Base-by-base conservation (phyloP, 2,329 filamentous ascomycete genomes). In the Ceratocystis cubensis region DNA sequence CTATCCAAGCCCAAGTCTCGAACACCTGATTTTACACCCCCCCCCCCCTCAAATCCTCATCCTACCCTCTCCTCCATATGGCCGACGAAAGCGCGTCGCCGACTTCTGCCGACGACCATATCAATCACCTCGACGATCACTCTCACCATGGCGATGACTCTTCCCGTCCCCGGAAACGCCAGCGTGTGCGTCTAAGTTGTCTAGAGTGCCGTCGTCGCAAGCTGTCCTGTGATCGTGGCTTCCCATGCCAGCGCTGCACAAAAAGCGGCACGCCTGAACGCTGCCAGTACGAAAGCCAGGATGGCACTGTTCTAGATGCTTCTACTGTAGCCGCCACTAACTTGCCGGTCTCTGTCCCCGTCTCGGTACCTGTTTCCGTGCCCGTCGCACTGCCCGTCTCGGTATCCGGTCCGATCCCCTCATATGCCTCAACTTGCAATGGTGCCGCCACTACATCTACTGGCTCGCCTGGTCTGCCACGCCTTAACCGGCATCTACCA, bases 201-300 rank as follows among this genome's bases (percentile, higher is more conserved):
- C 78, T 85, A 53, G 82, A 84, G 71, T 85, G 83, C 70, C 81
- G 83, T 53, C 78, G 82, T 65, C 78, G 83, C 66, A 85, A 85
- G 75, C 76, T 85, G 46, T 84, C 82, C 30, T 85, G 83, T 72
- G 83, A 84, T 73, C 78, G 83, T 68, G 82, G 83, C 72, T 79
- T 84, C 70, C 83, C 83, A 28, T 85, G 83, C 71, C 82, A 84
- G 73, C 80, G 83, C 61, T 85, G 83, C 73, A 78, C 84, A 73
- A 84, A 84, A 74, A 84, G 82, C 68, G 82, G 82, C 71, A 85
- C 82, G 33, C 79, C 82, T 22, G 82, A 84, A 64, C 78, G 80
- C 17, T 85, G 82, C 74, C 82, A 79, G 69, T 85, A 84, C 71
- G 82, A 85, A 73, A 80, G 81, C 37, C 82, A 78, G 75, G 81